Evolutionary conservation across 768 basidiomycete genomes (phyloP).

Genomic region (Leucocoprinus sp.): DNA sequence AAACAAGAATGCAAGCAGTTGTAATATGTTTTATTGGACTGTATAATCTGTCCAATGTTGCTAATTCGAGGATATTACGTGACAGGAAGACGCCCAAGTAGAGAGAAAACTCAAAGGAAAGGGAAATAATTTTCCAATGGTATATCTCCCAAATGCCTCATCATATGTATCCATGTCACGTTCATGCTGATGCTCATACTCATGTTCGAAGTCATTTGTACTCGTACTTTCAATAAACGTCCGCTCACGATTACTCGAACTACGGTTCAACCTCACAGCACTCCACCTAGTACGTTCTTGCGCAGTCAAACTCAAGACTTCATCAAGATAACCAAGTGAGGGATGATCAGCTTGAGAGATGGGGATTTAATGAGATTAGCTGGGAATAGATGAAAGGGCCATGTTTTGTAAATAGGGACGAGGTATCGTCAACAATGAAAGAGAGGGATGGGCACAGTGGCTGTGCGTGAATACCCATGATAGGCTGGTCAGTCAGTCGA

Average conservation of each 20-base stretch:
- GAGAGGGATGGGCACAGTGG: too few relatives aligned
- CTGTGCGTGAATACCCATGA: too few relatives aligned
- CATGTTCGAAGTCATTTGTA: too few relatives aligned
- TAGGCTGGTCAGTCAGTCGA: too few relatives aligned
- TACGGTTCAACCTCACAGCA: constrained; percentile 28
- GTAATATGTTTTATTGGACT: constrained; percentile 3
- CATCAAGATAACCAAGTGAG: constrained; percentile 65
- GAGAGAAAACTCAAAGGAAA: constrained; percentile 1
- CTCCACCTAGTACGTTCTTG: constrained; percentile 56
- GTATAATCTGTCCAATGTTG: too few relatives aligned
- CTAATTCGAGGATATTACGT: too few relatives aligned
- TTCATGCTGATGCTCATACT: too few relatives aligned
- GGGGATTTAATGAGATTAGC: background rate
- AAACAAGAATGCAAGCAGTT: too few relatives aligned
- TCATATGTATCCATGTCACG: background rate
- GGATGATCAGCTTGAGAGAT: constrained; percentile 25
- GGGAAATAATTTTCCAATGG: constrained; percentile 11
- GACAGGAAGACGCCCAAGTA: background rate
- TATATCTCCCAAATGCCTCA: constrained; percentile 1
- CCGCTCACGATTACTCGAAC: background rate
- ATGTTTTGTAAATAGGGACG: too few relatives aligned
- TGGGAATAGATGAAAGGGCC: background rate
- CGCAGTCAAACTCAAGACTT: constrained; percentile 67
- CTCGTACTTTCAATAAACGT: background rate
- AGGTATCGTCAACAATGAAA: too few relatives aligned